A percentile compares a stretch with the other conserved stretches of the same genome.
Evolutionary conservation across 73 alveolate genomes (phyloP).

Genomic region (Diophrys appendiculata): DNA sequence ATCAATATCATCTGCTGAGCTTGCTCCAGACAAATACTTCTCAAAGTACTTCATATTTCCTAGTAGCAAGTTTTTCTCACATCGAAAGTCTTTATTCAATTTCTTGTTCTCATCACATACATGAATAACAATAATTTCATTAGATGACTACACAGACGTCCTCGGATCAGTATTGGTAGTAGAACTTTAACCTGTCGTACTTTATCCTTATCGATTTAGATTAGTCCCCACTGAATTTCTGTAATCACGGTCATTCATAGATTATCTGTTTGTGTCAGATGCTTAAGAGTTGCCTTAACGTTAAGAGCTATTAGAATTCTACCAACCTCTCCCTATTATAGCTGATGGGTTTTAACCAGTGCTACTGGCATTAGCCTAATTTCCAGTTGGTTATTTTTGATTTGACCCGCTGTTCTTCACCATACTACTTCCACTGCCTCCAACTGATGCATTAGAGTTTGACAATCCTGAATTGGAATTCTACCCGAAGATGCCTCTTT

Average conservation of each 20-base stretch:
- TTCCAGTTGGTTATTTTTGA: background rate
- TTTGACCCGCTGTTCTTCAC: background rate
- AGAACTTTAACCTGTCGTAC: background rate
- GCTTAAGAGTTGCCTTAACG: background rate
- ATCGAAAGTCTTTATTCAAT: conserved; percentile 62
- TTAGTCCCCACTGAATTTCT: background rate
- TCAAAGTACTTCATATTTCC: conserved; percentile 74
- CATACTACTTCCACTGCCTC: background rate
- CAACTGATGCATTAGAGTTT: background rate
- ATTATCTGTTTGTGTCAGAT: background rate
- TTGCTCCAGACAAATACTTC: conserved; percentile 52
- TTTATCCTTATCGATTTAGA: background rate
- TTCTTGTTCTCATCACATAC: conserved; percentile 72
- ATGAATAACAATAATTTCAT: conserved; percentile 59
- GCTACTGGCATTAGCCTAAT: no score
- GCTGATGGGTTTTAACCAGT: background rate
- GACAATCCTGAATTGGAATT: background rate
- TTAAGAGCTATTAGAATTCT: background rate
- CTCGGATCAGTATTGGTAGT: background rate
- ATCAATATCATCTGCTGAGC: conserved; percentile 64
- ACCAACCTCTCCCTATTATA: background rate
- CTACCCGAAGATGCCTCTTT: background rate
- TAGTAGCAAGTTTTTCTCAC: conserved; percentile 56
- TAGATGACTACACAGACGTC: no score
- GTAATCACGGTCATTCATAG: background rate